Evolutionary conservation across 225 moss, liverwort and hornwort genomes (phyloP), one percentile per base, ranked within the genome.

Genomic region (Sphagnum tenellum): DNA sequence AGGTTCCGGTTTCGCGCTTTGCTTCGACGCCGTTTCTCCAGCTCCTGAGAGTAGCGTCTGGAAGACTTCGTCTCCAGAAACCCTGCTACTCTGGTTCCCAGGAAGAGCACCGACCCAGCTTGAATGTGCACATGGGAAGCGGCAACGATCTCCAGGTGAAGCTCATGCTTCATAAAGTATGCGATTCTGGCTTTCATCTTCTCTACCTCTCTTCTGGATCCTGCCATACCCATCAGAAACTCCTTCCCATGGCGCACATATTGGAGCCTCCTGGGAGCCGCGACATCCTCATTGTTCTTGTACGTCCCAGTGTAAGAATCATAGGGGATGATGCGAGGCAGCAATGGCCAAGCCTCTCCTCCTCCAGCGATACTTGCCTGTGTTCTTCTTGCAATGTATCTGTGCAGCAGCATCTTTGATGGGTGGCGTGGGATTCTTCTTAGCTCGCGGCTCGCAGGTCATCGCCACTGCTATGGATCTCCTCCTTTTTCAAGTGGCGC

Each of bases 11-110:
- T 69, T 4, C 86, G 82, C 7, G 73, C 73, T 65, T 86, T 86
- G 77, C 69, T 75, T 61, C 86, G 83, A 4, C 86, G 66, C 49
- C 86, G 77, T 50, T 86, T 86, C 68, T 86, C 86, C 44, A 82
- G 72, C 52, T 80, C 86, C 45, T 86, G 79, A 0, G 79, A 69
- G 45, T 73, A 86, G 1, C 77, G 68, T n/a, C 77, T 64, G 47
- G 75, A 73, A 12, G 72, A 71, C 58, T 71, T 74, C 44, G 66
- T 69, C 2, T 82, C 79, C 46, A 82, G 64, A 5, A 77, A 61
- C 7, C 86, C 86, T 5, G 79, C 79, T 45, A 86, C 63, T 29
- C 77, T 65, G 2, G 77, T 83, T 44, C 86, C 82, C 2, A 86
- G 82, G 60, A 86, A 86, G 66, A 75, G 49, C 63, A 86, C 80